phyloP scores from a whole-genome alignment of 129 eudicot species.

The Gnaphalium uliginosum region DNA sequence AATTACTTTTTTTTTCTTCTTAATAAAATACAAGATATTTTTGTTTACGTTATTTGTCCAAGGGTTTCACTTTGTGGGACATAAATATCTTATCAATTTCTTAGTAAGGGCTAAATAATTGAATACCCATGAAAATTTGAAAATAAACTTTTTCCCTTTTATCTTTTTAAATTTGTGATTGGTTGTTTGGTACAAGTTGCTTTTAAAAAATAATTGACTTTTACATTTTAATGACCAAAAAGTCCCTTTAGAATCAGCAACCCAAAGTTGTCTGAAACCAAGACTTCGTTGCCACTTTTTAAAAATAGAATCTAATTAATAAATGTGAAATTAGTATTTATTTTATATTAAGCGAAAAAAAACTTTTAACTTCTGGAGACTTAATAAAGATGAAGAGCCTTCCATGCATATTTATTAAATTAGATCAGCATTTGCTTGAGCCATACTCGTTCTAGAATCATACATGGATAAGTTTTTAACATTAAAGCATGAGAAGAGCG shows the following conservation, averaged over 20 bases:
- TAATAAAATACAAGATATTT: no score
- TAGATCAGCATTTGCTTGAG: conserved; percentile 13
- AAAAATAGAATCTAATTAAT: not conserved
- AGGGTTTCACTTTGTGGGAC: not conserved
- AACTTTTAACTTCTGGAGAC: not conserved
- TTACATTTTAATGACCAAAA: not conserved
- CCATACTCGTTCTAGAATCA: conserved; percentile 21
- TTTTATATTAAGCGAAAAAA: not conserved
- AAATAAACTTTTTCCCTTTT: not conserved
- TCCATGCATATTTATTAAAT: conserved; percentile 1
- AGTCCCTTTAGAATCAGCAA: conserved; percentile 11
- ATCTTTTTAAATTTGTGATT: not conserved
- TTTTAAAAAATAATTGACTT: conserved; percentile 5
- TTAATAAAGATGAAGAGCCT: not conserved
- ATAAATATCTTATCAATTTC: not conserved
- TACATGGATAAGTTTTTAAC: no score
- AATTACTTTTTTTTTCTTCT: no score
- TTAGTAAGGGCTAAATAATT: not conserved
- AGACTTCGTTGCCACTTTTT: not conserved
- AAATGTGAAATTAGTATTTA: not conserved
- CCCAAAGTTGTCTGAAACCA: conserved; percentile 30
- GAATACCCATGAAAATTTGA: not conserved
- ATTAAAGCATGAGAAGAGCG: no score
- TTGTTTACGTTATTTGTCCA: not conserved
- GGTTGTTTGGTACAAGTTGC: conserved; percentile 5